Evolutionary conservation across 192 early-diverging fungal species (phyloP).

Genomic region (Lobosporangium transversale): DNA sequence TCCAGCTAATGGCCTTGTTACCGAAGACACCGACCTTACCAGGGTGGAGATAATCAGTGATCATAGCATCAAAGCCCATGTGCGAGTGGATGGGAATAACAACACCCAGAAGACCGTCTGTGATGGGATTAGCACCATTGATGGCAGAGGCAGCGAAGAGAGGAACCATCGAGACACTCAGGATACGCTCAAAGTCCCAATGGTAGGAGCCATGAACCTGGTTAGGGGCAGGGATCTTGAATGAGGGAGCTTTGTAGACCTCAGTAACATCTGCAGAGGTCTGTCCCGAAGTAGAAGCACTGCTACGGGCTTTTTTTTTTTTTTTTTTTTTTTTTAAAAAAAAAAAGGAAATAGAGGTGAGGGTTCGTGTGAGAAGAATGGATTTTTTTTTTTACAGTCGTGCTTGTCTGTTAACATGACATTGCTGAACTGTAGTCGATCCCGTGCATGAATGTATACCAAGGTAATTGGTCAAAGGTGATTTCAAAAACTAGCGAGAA

Average conservation of each 20-base stretch:
- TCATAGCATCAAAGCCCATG: constrained; percentile 80
- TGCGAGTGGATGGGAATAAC: constrained; percentile 92
- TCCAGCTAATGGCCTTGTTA: constrained; percentile 70
- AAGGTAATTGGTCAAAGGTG: too few species aligned
- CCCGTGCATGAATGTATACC: too few species aligned
- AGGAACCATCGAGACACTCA: constrained; percentile 81
- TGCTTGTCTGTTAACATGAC: too few species aligned
- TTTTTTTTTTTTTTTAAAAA: too few species aligned
- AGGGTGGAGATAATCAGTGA: constrained; percentile 87
- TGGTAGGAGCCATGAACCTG: constrained; percentile 91
- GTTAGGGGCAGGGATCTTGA: constrained; percentile 59
- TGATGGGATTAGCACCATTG: constrained; percentile 83
- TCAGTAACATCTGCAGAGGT: constrained; percentile 34
- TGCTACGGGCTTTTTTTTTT: constrained; percentile 34
- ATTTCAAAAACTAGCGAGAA: too few species aligned
- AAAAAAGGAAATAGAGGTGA: constrained; percentile 1
- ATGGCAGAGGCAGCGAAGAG: constrained; percentile 80
- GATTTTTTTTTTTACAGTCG: too few species aligned
- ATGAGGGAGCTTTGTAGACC: constrained; percentile 54
- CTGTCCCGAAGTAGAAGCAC: constrained; percentile 4
- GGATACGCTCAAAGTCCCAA: constrained; percentile 95
- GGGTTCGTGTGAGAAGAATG: too few species aligned
- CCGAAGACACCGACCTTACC: constrained; percentile 67
- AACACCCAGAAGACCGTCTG: constrained; percentile 90
- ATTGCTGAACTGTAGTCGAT: too few species aligned